Percentiles rank a stretch among this genome's conserved stretches.
phyloP scores from a whole-genome alignment of 768 basidiomycete species.

The Pulveroboletus sp. region DNA sequence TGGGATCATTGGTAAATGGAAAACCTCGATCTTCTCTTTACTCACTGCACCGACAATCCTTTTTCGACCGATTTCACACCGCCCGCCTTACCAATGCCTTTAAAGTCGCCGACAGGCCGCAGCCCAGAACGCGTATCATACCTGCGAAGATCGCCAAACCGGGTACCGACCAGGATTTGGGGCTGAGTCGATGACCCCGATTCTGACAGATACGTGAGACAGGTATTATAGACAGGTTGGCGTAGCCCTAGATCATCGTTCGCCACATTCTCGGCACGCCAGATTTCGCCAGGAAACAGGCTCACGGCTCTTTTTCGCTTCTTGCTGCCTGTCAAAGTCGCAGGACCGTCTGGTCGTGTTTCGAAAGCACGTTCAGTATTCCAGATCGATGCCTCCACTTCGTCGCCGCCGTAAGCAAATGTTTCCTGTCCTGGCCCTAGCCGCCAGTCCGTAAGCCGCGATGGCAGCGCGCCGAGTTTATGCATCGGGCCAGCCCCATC shows the following conservation, averaged over 20 bases:
- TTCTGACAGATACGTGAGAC: slow-evolving; percentile 53
- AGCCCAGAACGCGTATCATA: slow-evolving; percentile 74
- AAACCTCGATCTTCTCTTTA: slow-evolving; percentile 3
- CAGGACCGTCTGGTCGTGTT: slow-evolving; percentile 14
- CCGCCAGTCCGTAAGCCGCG: slow-evolving; percentile 64
- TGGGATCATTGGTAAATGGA: background rate
- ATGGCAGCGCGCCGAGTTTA: slow-evolving; percentile 50
- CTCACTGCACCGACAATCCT: slow-evolving; percentile 63
- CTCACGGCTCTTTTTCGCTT: slow-evolving; percentile 59
- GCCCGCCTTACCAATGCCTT: slow-evolving; percentile 51
- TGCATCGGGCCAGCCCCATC: slow-evolving; percentile 22
- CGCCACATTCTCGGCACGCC: slow-evolving; percentile 84
- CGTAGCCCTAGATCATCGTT: slow-evolving; percentile 73
- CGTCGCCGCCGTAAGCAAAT: slow-evolving; percentile 82
- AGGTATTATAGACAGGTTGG: slow-evolving; percentile 72
- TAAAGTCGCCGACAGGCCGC: slow-evolving; percentile 67
- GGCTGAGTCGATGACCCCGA: slow-evolving; percentile 33
- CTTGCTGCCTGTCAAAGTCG: slow-evolving; percentile 13
- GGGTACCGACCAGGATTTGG: slow-evolving; percentile 67
- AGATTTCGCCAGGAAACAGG: slow-evolving; percentile 68
- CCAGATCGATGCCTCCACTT: slow-evolving; percentile 84
- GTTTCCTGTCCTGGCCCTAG: slow-evolving; percentile 46
- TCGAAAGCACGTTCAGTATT: slow-evolving; percentile 55
- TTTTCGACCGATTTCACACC: slow-evolving; percentile 57
- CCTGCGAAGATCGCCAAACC: slow-evolving; percentile 64